phyloP scores from a whole-genome alignment of 1,139 yeast species.

The Hansenula anomala region DNA sequence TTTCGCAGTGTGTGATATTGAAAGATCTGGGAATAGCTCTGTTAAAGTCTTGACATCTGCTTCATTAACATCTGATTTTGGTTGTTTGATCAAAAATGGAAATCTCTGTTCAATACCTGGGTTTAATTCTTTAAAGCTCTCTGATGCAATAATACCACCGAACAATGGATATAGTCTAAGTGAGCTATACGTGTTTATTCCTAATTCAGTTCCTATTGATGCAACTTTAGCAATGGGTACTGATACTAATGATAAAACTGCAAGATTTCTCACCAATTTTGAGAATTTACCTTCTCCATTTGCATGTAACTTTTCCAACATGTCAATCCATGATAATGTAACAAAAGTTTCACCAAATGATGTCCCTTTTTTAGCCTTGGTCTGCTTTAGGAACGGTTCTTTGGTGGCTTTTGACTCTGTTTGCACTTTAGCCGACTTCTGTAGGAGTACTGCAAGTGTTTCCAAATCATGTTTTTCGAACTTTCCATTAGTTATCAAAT shows the following conservation, averaged over 20 bases:
- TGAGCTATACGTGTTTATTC: slow-evolving; percentile 36
- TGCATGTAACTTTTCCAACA: slow-evolving; percentile 50
- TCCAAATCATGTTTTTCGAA: slow-evolving; percentile 37
- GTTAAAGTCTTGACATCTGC: slow-evolving; percentile 38
- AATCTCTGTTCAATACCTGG: slow-evolving; percentile 47
- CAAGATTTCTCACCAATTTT: slow-evolving; percentile 39
- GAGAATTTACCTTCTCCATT: slow-evolving; percentile 53
- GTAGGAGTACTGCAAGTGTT: slow-evolving; percentile 32
- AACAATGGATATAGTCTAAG: slow-evolving; percentile 47
- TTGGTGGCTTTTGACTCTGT: not conserved
- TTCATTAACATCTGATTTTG: slow-evolving; percentile 17
- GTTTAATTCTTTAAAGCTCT: slow-evolving; percentile 36
- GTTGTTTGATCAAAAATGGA: slow-evolving; percentile 24
- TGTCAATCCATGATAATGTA: slow-evolving; percentile 49
- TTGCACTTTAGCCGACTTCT: slow-evolving; percentile 1
- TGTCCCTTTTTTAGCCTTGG: slow-evolving; percentile 6
- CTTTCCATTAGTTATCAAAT: slow-evolving; percentile 38
- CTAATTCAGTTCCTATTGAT: slow-evolving; percentile 39
- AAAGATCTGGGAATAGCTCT: slow-evolving; percentile 59
- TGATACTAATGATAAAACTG: slow-evolving; percentile 48
- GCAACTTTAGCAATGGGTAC: slow-evolving; percentile 42
- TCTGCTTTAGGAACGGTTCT: not conserved
- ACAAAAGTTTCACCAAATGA: slow-evolving; percentile 53
- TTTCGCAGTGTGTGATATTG: slow-evolving; percentile 37
- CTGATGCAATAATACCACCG: slow-evolving; percentile 46